These are phyloP conservation scores for Phalaenopsis hybrid DNA, from an alignment of 116 monocot species.

Conservation along the genomic window DNA sequence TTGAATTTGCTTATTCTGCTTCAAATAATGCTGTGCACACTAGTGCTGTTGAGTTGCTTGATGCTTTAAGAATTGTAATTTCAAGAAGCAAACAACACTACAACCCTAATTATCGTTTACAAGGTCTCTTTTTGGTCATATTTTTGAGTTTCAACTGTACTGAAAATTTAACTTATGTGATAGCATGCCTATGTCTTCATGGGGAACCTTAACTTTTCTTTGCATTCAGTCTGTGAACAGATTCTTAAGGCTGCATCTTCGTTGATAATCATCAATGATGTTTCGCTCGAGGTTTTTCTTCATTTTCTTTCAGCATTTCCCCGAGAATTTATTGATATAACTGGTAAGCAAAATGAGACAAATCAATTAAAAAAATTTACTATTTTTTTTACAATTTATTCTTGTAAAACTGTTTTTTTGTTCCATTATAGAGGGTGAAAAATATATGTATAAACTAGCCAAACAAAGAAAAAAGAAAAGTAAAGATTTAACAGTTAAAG, in stretches of 20 bases:
- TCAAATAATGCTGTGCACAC: slow-evolving; percentile 7
- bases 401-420: not conserved
- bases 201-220: not conserved
- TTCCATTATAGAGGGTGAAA: too few species aligned
- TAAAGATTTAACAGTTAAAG: too few species aligned
- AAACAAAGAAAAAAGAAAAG: too few species aligned
- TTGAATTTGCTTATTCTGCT: slow-evolving; percentile 10
- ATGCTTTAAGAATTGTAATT: slow-evolving; percentile 55
- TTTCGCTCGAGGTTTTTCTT: slow-evolving; percentile 54
- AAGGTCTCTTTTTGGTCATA: slow-evolving; percentile 38
- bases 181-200: not conserved
- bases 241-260: slow-evolving; percentile 56
- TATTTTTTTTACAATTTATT: not conserved
- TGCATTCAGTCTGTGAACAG: slow-evolving; percentile 69
- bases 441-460: too few species aligned
- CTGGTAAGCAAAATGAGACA: slow-evolving; percentile 33
- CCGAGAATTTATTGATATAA: slow-evolving; percentile 61
- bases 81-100: slow-evolving; percentile 92
- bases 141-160: not conserved
- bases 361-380: not conserved
- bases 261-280: slow-evolving; percentile 33
- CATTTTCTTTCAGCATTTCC: slow-evolving; percentile 79
- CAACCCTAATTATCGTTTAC: slow-evolving; percentile 78
- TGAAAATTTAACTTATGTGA: not conserved
- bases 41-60: slow-evolving; percentile 44